Evolutionary conservation across 2,329 filamentous ascomycete genomes (phyloP).

Genomic region (Coniosporium tulheliwenetii): DNA sequence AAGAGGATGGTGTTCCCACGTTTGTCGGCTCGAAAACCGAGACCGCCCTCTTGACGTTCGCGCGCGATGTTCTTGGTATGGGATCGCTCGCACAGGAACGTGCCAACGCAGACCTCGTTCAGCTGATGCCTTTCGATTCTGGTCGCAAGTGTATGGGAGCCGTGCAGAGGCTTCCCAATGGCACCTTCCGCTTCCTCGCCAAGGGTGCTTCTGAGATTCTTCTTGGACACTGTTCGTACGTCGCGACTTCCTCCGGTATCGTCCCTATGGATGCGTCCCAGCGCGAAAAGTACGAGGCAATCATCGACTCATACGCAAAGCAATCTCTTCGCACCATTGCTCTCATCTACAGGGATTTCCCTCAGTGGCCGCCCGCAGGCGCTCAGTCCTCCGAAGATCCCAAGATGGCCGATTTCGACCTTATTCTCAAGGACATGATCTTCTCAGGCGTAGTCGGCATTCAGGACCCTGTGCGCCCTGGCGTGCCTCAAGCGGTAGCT

Average conservation of each 20-base stretch:
- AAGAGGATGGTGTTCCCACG: conserved; percentile 24
- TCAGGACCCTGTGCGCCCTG: conserved; percentile 62
- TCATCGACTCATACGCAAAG: conserved; percentile 22
- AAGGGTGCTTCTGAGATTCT: conserved; percentile 45
- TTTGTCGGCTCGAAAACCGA: conserved; percentile 44
- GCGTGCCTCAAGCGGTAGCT: conserved; percentile 57
- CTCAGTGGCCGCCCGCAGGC: conserved; percentile 20
- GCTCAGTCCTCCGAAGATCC: conserved; percentile 7
- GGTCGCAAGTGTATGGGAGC: conserved; percentile 41
- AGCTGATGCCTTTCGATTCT: conserved; percentile 40
- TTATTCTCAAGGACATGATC: conserved; percentile 51
- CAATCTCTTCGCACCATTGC: conserved; percentile 26
- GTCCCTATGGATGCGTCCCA: conserved; percentile 7
- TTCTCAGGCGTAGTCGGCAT: conserved; percentile 62
- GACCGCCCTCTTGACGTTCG: conserved; percentile 36
- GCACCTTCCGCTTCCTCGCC: conserved; percentile 33
- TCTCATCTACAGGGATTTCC: conserved; percentile 23
- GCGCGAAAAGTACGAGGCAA: conserved; percentile 10
- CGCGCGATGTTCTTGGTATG: conserved; percentile 31
- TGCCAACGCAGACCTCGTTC: conserved; percentile 29
- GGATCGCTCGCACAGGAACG: conserved; percentile 30
- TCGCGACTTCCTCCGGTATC: conserved; percentile 4
- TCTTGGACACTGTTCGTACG: conserved; percentile 12
- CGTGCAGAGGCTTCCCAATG: conserved; percentile 32
- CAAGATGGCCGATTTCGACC: conserved; percentile 41